These are phyloP conservation scores for Torulaspora franciscae DNA, from an alignment of 805 yeast genomes.

Conservation along the genomic window DNA sequence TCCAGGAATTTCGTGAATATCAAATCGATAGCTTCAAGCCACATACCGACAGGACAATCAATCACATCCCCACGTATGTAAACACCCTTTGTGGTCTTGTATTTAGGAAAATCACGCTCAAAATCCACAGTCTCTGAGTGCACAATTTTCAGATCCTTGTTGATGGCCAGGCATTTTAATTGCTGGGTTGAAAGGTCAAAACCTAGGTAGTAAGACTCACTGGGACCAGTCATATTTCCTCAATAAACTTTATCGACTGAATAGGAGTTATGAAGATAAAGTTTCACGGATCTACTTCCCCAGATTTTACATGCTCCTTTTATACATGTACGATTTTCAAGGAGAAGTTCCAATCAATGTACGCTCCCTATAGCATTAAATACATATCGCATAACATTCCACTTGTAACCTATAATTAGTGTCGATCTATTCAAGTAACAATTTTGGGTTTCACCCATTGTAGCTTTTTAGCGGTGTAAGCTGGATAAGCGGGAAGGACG, in stretches of 20 bases:
- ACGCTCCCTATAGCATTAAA: conserved; percentile 3
- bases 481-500: conserved; percentile 56
- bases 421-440: conserved; percentile 4
- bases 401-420: neutral
- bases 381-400: conserved; percentile 1
- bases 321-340: conserved; percentile 6
- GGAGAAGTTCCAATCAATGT: conserved; percentile 4
- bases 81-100: conserved; percentile 73
- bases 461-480: conserved; percentile 46
- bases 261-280: neutral
- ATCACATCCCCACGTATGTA: conserved; percentile 51
- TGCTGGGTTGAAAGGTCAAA: conserved; percentile 90
- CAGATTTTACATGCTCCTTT: conserved; percentile 5
- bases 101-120: conserved; percentile 56
- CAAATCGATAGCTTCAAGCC: conserved; percentile 77
- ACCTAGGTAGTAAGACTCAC: conserved; percentile 47
- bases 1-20: conserved; percentile 49
- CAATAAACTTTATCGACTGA: neutral
- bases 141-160: conserved; percentile 48
- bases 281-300: conserved; percentile 6
- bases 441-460: conserved; percentile 41
- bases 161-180: conserved; percentile 66
- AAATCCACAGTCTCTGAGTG: conserved; percentile 64
- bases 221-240: conserved; percentile 4
- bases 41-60: conserved; percentile 80